Conservation (phyloP, 768 basidiomycete genomes). For the Hygrophoropsis aurantiaca region DNA sequence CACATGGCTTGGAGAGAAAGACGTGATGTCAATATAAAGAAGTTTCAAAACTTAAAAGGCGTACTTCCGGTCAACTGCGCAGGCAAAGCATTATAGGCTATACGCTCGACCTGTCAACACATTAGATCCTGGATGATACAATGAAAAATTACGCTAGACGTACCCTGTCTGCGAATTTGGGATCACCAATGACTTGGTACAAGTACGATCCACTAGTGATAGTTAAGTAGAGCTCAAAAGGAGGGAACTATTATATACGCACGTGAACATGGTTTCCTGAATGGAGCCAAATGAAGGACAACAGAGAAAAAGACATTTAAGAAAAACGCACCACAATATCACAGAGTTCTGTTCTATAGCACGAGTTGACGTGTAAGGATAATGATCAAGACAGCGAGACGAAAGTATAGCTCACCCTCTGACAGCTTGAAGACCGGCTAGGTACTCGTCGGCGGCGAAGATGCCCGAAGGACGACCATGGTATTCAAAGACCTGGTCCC, state of each 20-base stretch:
- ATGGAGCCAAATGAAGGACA: neutral
- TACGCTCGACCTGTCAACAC: conserved; percentile 40
- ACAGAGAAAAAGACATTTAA: neutral
- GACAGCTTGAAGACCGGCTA: conserved; percentile 54
- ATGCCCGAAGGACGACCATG: conserved; percentile 58
- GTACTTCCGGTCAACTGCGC: conserved; percentile 48
- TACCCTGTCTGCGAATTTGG: conserved; percentile 49
- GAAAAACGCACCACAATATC: conserved; percentile 45
- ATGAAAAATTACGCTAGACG: conserved; percentile 10
- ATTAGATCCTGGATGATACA: neutral
- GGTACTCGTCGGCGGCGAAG: conserved; percentile 56
- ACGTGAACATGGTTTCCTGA: conserved; percentile 64
- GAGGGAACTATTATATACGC: conserved; percentile 14
- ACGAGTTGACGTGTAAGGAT: neutral
- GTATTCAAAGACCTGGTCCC: conserved; percentile 58
- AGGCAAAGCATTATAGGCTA: conserved; percentile 52
- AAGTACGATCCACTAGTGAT: conserved; percentile 47
- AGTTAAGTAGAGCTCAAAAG: neutral
- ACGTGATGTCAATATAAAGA: neutral
- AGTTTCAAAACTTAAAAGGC: conserved; percentile 5
- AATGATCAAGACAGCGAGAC: neutral
- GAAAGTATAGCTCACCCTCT: conserved; percentile 42
- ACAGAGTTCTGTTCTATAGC: conserved; percentile 56
- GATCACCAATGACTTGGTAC: conserved; percentile 56
- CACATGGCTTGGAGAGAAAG: conserved; percentile 45